Percentiles rank a stretch among this genome's conserved stretches.
Evolutionary conservation across 169 alveolate genomes (phyloP).

Genomic region (Plasmodium vinckei): DNA sequence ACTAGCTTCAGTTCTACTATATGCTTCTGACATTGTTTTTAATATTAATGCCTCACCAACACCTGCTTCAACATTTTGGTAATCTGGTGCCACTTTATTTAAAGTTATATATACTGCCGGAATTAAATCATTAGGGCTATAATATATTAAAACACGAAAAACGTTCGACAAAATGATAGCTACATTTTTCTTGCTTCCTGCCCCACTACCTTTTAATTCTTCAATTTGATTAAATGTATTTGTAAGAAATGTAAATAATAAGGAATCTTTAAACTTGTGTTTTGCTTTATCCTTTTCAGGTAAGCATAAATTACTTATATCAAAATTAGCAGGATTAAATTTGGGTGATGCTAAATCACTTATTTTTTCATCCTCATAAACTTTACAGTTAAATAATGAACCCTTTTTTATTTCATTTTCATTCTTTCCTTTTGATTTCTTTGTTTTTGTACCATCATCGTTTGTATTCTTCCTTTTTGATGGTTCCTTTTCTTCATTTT

Average conservation of each 20-base stretch:
- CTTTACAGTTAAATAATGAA: conserved; percentile 80
- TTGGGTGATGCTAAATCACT: conserved; percentile 84
- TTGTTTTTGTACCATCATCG: conserved; percentile 27
- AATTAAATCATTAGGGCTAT: conserved; percentile 88
- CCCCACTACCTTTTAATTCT: conserved; percentile 89
- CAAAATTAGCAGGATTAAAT: conserved; percentile 84
- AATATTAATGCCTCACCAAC: conserved; percentile 95
- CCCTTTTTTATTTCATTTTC: conserved; percentile 80
- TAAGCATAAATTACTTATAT: conserved; percentile 76
- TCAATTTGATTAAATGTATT: conserved; percentile 88
- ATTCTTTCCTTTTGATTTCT: conserved; percentile 43
- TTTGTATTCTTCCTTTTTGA: conserved; percentile 35
- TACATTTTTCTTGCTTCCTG: conserved; percentile 90
- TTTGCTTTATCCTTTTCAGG: conserved; percentile 74
- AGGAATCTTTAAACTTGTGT: conserved; percentile 73
- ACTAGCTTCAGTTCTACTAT: conserved; percentile 92
- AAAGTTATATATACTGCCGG: conserved; percentile 87
- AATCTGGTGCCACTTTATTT: conserved; percentile 96
- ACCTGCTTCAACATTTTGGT: conserved; percentile 95
- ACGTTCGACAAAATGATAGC: conserved; percentile 87
- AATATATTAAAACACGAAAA: conserved; percentile 86
- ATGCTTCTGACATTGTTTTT: conserved; percentile 95
- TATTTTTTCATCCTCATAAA: conserved; percentile 77
- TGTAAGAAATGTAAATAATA: conserved; percentile 82
- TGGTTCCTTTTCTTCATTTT: conserved; percentile 25